Evolutionary conservation across 192 early-diverging fungal species (phyloP).

Genomic region (Coemansia sp.): DNA sequence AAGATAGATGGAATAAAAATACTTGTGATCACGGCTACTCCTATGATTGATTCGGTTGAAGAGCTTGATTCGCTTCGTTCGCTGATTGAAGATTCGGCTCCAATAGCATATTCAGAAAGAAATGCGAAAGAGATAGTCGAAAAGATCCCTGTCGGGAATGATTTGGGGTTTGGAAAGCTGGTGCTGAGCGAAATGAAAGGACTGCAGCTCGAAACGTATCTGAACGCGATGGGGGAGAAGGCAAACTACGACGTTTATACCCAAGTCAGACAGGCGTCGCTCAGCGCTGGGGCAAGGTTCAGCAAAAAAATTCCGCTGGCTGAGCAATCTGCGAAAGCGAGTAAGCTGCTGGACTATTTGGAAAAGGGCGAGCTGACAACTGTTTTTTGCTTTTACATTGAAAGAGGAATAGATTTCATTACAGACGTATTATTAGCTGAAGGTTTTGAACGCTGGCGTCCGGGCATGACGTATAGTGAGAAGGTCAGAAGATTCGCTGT

Average conservation of each 20-base stretch:
- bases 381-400: constrained; percentile 18
- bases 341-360: constrained; percentile 5
- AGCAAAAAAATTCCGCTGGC: constrained; percentile 10
- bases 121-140: constrained; percentile 8
- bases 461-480: background rate
- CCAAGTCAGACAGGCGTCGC: constrained; percentile 20
- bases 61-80: constrained; percentile 11
- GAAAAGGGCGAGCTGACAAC: constrained; percentile 11
- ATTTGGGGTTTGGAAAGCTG: constrained; percentile 16
- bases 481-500: constrained; percentile 7
- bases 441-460: background rate
- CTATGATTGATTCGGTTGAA: constrained; percentile 20
- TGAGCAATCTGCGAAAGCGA: constrained; percentile 17
- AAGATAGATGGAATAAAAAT: constrained; percentile 13
- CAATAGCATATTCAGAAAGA: constrained; percentile 22
- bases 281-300: constrained; percentile 1
- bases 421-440: constrained; percentile 1
- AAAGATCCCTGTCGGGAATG: constrained; percentile 18
- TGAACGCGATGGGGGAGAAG: background rate
- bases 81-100: constrained; percentile 13
- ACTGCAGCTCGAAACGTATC: constrained; percentile 6
- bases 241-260: constrained; percentile 12
- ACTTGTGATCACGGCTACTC: constrained; percentile 22
- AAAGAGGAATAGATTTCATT: constrained; percentile 17
- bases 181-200: constrained; percentile 19